phyloP scores from a whole-genome alignment of 2,329 filamentous ascomycete species.

The Podosphaera aphanis region DNA sequence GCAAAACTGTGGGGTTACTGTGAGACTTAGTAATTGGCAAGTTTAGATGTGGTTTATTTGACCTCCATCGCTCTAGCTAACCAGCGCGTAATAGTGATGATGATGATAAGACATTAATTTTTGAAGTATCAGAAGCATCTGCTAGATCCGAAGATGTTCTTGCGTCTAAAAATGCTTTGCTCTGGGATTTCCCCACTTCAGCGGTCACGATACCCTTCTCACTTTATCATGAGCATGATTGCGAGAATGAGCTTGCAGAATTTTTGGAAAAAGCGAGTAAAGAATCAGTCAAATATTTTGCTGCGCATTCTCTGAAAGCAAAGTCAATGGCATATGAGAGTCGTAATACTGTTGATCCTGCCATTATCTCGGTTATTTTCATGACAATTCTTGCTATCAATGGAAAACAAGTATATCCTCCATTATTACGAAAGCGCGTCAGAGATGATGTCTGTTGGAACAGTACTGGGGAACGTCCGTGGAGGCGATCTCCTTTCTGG shows the following conservation, averaged over 20 bases:
- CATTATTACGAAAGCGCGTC: constrained; percentile 29
- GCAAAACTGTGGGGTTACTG: constrained; percentile 24
- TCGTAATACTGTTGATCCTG: constrained; percentile 32
- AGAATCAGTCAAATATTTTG: constrained; percentile 28
- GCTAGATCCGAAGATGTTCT: constrained; percentile 28
- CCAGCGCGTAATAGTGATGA: constrained; percentile 6
- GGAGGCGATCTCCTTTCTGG: constrained; percentile 39
- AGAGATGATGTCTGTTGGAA: constrained; percentile 32
- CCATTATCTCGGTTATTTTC: constrained; percentile 33
- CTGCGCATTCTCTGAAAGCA: constrained; percentile 27
- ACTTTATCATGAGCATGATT: constrained; percentile 19
- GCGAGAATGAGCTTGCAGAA: constrained; percentile 23
- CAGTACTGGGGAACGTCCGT: constrained; percentile 24
- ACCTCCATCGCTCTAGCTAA: constrained; percentile 4
- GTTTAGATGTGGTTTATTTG: constrained; percentile 6
- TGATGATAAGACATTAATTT: constrained; percentile 17
- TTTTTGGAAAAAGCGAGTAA: constrained; percentile 33
- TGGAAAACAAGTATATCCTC: constrained; percentile 19
- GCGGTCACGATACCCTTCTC: constrained; percentile 23
- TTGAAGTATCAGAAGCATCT: constrained; percentile 39
- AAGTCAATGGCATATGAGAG: constrained; percentile 24
- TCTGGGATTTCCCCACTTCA: constrained; percentile 34
- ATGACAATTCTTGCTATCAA: constrained; percentile 34
- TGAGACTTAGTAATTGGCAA: constrained; percentile 17
- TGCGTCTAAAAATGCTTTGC: constrained; percentile 25